phyloP scores from a whole-genome alignment of 202 grass and related monocot genomes.

The Saccharum hybrid region DNA sequence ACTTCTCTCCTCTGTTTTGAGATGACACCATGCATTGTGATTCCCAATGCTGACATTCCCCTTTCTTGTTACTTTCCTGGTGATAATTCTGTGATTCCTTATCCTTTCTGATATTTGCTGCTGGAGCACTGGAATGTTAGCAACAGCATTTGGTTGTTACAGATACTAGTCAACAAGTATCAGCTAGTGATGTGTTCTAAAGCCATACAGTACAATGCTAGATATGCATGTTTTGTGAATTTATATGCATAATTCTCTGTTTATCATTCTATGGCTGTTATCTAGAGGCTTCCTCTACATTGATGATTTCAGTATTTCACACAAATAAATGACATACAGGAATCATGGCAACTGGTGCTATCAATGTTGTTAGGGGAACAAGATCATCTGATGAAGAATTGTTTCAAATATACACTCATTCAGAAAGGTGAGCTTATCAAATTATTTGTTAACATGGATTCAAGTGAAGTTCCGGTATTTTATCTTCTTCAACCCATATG shows the following conservation, averaged over 20 bases:
- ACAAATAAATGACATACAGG: constrained; percentile 52
- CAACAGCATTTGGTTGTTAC: constrained; percentile 18
- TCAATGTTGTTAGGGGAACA: constrained; percentile 96
- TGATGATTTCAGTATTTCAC: not conserved
- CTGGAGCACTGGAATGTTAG: not conserved
- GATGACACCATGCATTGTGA: constrained; percentile 9
- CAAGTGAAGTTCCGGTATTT: not conserved
- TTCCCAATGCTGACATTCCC: not conserved
- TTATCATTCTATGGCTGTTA: constrained; percentile 10
- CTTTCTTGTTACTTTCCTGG: not conserved
- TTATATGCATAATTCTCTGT: constrained; percentile 9
- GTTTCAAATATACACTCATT: constrained; percentile 90
- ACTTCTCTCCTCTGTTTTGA: not conserved
- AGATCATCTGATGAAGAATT: constrained; percentile 82
- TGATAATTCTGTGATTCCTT: not conserved
- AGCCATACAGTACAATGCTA: not conserved
- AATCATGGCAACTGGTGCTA: constrained; percentile 91
- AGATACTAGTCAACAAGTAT: constrained; percentile 18
- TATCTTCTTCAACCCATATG: constrained; percentile 10
- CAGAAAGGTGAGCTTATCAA: constrained; percentile 68
- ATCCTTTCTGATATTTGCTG: constrained; percentile 1
- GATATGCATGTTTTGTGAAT: not conserved
- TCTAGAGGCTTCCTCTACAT: constrained; percentile 19
- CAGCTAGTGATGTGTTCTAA: constrained; percentile 5
- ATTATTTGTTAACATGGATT: constrained; percentile 5